A percentile compares a stretch with the other conserved stretches of the same genome.
These are phyloP conservation scores for Rutidosis leptorrhynchoides DNA, from an alignment of 129 eudicot species.

Conservation along the genomic window DNA sequence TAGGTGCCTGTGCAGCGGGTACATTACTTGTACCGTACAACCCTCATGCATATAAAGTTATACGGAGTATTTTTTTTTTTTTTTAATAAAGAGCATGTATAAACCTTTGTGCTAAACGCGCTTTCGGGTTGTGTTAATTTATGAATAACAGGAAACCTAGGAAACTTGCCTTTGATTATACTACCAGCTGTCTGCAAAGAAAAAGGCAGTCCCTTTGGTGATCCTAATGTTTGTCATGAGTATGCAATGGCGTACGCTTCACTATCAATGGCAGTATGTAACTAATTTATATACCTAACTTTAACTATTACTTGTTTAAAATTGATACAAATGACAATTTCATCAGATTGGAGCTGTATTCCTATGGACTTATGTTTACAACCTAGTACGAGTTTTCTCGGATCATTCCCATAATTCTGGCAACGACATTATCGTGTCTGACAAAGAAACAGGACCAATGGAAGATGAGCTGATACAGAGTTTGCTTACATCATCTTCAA, in stretches of 20 bases:
- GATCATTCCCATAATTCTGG: not conserved
- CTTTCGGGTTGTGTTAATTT: not conserved
- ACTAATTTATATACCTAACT: not conserved
- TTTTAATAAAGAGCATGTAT: not conserved
- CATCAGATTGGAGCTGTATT: conserved; percentile 54
- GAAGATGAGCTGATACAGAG: conserved; percentile 15
- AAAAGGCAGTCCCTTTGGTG: conserved; percentile 66
- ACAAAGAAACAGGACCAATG: conserved; percentile 7
- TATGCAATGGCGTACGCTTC: conserved; percentile 60
- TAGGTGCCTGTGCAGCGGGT: conserved; percentile 72
- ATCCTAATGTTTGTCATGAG: conserved; percentile 40
- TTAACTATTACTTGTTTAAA: not conserved
- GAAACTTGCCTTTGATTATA: conserved; percentile 53
- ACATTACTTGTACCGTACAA: conserved; percentile 3
- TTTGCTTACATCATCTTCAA: conserved; percentile 32
- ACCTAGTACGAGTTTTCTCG: conserved; percentile 49
- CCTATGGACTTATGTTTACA: conserved; percentile 53
- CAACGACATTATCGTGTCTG: not conserved
- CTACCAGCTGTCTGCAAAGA: conserved; percentile 66
- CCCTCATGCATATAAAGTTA: not conserved
- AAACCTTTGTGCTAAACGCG: not conserved
- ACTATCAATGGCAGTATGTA: conserved; percentile 57
- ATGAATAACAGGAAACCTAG: conserved; percentile 46
- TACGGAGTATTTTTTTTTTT: no score
- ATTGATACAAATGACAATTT: not conserved